Evolutionary conservation across 1,284 basidiomycete species (phyloP), one percentile per base, ranked within the genome.

Genomic region (Athelia sp.): DNA sequence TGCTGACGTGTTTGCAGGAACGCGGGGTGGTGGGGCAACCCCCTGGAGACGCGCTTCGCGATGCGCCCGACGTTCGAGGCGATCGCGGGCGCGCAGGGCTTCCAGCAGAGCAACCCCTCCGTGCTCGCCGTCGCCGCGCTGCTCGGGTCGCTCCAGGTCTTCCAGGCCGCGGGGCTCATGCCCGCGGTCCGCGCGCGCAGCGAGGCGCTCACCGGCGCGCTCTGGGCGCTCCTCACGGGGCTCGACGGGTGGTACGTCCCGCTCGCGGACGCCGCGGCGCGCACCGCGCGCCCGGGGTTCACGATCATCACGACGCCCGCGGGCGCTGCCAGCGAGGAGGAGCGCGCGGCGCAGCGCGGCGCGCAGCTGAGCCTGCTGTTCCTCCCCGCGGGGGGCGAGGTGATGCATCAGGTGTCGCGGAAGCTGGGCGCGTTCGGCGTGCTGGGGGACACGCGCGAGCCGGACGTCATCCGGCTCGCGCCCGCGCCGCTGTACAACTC

Each of bases 11-110:
- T 43, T 23, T 50, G 23, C 59, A 93, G 95, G 61, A 84, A 87
- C 51, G 87, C 93, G 19, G 96, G 97, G 31, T 99, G 96, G 96
- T 99, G 94, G 93, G 96, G 97, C 43, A 93, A 98, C 66, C 83
- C 94, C 61, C 77, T 84, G 19, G 65, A 73, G 50, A 95, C 92
- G 34, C 86, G 97, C 35, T 99, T 99, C 73, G 74, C 82, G 51
- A 98, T 98, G 96, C 86, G 87, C 15, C 75, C 86, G 17, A 72
- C 67, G 46, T 99, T 98, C 69, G 79, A 81, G 35, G 87, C 94
- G 2, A 90, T 91, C 50, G 76, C 75, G 10, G 96, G 96, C 45
- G 97, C 97, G 1, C 89, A 93, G 63, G 95, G 95, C 26, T 98
- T 90, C 73, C 93, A 98, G 64, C 88, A 95, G 65, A 97, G 93